Base-by-base conservation (phyloP, 2,329 filamentous ascomycete species). In the Pseudogymnoascus sp. region DNA sequence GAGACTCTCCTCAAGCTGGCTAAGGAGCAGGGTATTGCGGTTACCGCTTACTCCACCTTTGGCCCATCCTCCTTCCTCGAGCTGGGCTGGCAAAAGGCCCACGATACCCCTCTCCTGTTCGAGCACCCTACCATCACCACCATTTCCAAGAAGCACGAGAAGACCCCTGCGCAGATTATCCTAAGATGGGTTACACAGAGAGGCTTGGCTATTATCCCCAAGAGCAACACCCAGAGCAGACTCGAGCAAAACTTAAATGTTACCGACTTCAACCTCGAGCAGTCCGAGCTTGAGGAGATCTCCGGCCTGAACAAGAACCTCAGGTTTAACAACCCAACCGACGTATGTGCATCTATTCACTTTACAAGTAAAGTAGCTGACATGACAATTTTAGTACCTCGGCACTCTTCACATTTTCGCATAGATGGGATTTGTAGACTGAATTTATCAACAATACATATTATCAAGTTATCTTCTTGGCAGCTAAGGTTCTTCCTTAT, bases 171-270 rank as follows among this genome's bases (percentile, higher is more conserved):
- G 13, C 91, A 96, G 81, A 81, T 96, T 29, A 81, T 96, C 64
- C 81, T 96, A 67, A 84, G 91, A 69, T 96, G 92, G 92, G 85
- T 90, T 21, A 95, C 91, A 13, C 90, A 95, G 80, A 82, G 88
- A 59, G 85, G 85, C 33, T 79, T 94, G 62, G 88, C 89, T 57
- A 88, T 94, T 68, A 94, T 94, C 69, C 90, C 89, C 68, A 93
- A 93, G 83, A 87, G 82, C 65, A 87, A 83, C 70, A 78, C 80
- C 74, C 75, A 81, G 74, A 66, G 71, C 66, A 64, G 77, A 66
- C 80, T 90, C 72, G 73, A 77, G 63, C 79, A 87, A 77, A 91
- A 91, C 76, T 76, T 92, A 66, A 82, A 86, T 67, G 83, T 85
- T 65, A 82, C 78, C 65, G 77, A 76, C 64, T 92, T 89, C 71